phyloP scores from a whole-genome alignment of 768 basidiomycete genomes.

The Tylopilus plumbeoviolaceoides region DNA sequence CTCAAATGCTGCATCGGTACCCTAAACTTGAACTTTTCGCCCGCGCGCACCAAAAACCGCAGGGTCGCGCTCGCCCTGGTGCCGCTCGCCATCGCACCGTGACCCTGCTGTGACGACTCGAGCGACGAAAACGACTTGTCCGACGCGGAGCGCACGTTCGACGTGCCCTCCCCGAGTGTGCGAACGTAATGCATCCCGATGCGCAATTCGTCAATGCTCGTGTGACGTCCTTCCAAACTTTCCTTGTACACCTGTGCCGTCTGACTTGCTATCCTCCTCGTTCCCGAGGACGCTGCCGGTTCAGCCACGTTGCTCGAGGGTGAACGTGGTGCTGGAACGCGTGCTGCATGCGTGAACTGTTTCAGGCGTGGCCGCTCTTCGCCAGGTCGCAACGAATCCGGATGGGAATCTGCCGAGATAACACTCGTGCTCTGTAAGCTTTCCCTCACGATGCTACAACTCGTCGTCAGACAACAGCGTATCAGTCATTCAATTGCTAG shows the following conservation, averaged over 20 bases:
- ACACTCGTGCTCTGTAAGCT: conserved; percentile 45
- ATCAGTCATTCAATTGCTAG: background rate
- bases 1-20: conserved; percentile 38
- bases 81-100: conserved; percentile 19
- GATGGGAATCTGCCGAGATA: conserved; percentile 33
- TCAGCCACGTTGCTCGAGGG: conserved; percentile 27
- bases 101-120: conserved; percentile 51
- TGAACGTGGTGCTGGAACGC: conserved; percentile 58
- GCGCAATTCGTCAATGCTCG: conserved; percentile 59
- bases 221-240: conserved; percentile 30
- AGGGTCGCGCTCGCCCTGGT: conserved; percentile 23
- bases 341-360: conserved; percentile 65
- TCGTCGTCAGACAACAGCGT: conserved; percentile 4
- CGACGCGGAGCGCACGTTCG: conserved; percentile 31
- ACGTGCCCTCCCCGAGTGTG: conserved; percentile 55
- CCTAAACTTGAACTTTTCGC: conserved; percentile 57
- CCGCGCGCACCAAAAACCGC: conserved; percentile 50
- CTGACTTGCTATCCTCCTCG: conserved; percentile 56
- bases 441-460: conserved; percentile 45
- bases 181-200: conserved; percentile 71
- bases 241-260: conserved; percentile 54
- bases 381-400: conserved; percentile 29
- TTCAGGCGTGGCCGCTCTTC: conserved; percentile 56
- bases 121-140: conserved; percentile 56
- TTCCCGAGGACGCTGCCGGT: conserved; percentile 23